Base-by-base conservation (phyloP, 2,329 filamentous ascomycete genomes). In the Ophiosphaerella narmari region DNA sequence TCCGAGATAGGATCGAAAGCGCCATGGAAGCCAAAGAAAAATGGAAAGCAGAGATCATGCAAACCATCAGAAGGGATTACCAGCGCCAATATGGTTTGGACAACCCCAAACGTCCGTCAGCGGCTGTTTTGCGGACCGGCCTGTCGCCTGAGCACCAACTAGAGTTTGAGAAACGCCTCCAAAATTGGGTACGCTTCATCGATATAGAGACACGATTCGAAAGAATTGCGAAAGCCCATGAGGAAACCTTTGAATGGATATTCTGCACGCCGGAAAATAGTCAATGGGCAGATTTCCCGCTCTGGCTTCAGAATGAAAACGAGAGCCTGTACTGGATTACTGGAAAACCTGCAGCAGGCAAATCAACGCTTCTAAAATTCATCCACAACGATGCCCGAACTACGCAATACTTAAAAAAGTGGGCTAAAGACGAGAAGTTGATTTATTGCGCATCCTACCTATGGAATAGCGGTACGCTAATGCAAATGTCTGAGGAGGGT, bases 341-440 rank as follows among this genome's bases (percentile, higher is more conserved):
- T 24, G 78, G 77, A 2, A 79, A 77, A 39, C 71, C 76, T 1
- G 77, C 77, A 0, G 75, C 75, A n/a, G 78, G 77, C 9, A 79
- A 80, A 48, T 78, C 75, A 0, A 79, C 76, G 0, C 48, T 80
- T n/a, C 77, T 80, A 73, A 54, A 56, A 40, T 59, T 54, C 39
- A 39, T 63, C 5, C 46, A 45, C 36, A 38, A 51, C 26, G 43
- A 57, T 33, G 7, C 1, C 2, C 18, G 31, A n/a, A 26, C 32
- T 7, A 41, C 4, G 3, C 9, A 35, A 24, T 13, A 21, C n/a
- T 38, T 48, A 4, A 18, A 32, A 6, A 14, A 32, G 29, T 49
- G 46, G 46, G 32, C 46, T 29, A 11, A 14, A 6, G 33, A 14
- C 14, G n/a, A 21, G 11, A 33, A 16, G 16, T 24, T 49, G 7